A percentile compares a stretch with the other conserved stretches of the same genome.
Evolutionary conservation across 495 filamentous ascomycete species (phyloP).

Genomic region (Daldinia bambusicola): DNA sequence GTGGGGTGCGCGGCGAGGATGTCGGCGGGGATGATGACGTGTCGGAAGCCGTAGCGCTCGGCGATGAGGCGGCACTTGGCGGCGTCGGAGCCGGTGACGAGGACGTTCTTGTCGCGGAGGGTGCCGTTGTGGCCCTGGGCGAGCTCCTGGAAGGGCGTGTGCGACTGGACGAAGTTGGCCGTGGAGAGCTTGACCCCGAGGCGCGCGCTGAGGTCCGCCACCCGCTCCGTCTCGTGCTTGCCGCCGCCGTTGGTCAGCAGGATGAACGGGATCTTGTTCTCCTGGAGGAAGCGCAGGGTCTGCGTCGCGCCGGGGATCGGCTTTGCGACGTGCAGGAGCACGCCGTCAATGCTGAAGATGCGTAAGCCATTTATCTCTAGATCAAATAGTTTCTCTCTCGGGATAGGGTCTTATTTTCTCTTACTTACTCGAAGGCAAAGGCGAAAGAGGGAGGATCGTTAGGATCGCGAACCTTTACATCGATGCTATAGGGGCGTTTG

Average conservation of each 20-base stretch:
- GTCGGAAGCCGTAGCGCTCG: constrained; percentile 82
- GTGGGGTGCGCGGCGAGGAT: constrained; percentile 76
- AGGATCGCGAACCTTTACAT: constrained; percentile 2
- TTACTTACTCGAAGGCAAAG: constrained; percentile 84
- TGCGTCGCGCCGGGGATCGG: constrained; percentile 84
- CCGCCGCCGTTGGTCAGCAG: constrained; percentile 92
- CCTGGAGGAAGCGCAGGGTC: constrained; percentile 75
- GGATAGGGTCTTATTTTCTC: not conserved
- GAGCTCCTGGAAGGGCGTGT: constrained; percentile 78
- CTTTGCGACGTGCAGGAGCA: constrained; percentile 84
- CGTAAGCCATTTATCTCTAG: constrained; percentile 16
- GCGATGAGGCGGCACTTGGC: constrained; percentile 81
- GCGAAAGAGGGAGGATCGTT: constrained; percentile 61
- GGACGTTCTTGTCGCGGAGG: constrained; percentile 74
- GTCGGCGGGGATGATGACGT: constrained; percentile 86
- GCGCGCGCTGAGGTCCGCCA: constrained; percentile 72
- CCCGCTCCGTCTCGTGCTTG: constrained; percentile 75
- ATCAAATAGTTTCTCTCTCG: not conserved
- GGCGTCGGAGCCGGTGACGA: constrained; percentile 84
- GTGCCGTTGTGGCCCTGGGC: constrained; percentile 47
- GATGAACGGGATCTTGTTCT: constrained; percentile 80
- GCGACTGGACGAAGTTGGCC: constrained; percentile 81
- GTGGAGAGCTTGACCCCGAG: constrained; percentile 66
- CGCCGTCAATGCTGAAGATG: constrained; percentile 84
- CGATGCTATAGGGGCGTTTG: constrained; percentile 23